Percentiles rank a stretch among this genome's conserved stretches.
Conservation (phyloP, 2,329 filamentous ascomycete species). For the Botrytis fragariae region DNA sequence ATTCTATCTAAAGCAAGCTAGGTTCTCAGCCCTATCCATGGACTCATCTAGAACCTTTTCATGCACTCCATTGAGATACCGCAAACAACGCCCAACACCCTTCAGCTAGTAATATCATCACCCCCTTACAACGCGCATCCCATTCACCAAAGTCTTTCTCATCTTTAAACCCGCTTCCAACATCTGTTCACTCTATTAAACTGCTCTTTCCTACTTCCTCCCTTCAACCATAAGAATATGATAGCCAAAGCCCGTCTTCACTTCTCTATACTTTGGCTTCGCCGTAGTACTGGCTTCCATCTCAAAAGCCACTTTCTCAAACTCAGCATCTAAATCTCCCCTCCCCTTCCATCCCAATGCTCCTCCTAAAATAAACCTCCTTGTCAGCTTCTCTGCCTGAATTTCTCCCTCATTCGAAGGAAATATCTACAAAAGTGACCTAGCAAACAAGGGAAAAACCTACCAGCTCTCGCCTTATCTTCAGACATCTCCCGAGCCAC, state of each 20-base stretch:
- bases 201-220: constrained; percentile 32
- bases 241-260: constrained; percentile 73
- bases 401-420: neutral
- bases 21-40: constrained; percentile 6
- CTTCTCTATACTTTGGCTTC: constrained; percentile 65
- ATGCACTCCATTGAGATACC: neutral
- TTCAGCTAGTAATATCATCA: neutral
- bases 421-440: neutral
- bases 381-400: neutral
- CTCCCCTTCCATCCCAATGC: constrained; percentile 71
- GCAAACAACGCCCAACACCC: constrained; percentile 3
- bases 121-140: neutral
- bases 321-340: constrained; percentile 63
- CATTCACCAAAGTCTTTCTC: neutral
- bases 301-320: constrained; percentile 70
- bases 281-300: constrained; percentile 64
- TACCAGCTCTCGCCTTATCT: constrained; percentile 70
- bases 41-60: neutral
- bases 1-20: neutral
- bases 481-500: constrained; percentile 71
- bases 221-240: constrained; percentile 72
- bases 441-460: constrained; percentile 20
- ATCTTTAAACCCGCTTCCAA: neutral
- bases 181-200: neutral
- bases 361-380: constrained; percentile 52